Evolutionary conservation across 495 filamentous ascomycete genomes (phyloP).

Genomic region (Penicillium lagena): DNA sequence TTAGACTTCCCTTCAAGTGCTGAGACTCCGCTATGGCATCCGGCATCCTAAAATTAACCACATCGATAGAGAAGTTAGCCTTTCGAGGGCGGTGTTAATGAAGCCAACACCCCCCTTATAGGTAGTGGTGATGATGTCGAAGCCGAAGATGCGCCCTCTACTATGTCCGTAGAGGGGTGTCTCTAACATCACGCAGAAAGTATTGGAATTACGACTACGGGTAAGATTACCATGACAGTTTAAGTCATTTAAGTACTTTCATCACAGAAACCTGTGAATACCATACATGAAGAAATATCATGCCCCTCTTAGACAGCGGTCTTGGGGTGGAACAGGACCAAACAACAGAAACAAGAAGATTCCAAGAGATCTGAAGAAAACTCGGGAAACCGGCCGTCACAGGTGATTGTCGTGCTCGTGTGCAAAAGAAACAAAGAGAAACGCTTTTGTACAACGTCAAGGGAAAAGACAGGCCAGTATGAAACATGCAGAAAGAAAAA

Average conservation of each 20-base stretch:
- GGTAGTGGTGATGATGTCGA: no score
- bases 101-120: no score
- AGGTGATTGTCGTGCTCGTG: constrained; percentile 8
- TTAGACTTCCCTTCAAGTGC: no score
- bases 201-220: no score
- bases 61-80: no score
- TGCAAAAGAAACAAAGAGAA: constrained; percentile 4
- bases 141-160: no score
- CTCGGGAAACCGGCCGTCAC: constrained; percentile 10
- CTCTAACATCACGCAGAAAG: no score
- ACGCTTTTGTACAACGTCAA: constrained; percentile 37
- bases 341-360: constrained; percentile 9
- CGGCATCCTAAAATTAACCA: no score
- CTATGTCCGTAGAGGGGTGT: no score
- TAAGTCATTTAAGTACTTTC: constrained; percentile 15
- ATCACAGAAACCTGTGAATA: constrained; percentile 19
- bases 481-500: constrained; percentile 11
- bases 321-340: constrained; percentile 9
- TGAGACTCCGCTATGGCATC: no score
- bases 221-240: no score
- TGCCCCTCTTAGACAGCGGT: constrained; percentile 10
- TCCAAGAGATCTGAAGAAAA: constrained; percentile 8
- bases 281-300: constrained; percentile 23
- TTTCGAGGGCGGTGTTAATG: no score
- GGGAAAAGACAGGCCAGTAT: constrained; percentile 12